These are phyloP conservation scores for Funneliformis caledonium DNA, from an alignment of 371 early-diverging fungal species.

Conservation along the genomic window DNA sequence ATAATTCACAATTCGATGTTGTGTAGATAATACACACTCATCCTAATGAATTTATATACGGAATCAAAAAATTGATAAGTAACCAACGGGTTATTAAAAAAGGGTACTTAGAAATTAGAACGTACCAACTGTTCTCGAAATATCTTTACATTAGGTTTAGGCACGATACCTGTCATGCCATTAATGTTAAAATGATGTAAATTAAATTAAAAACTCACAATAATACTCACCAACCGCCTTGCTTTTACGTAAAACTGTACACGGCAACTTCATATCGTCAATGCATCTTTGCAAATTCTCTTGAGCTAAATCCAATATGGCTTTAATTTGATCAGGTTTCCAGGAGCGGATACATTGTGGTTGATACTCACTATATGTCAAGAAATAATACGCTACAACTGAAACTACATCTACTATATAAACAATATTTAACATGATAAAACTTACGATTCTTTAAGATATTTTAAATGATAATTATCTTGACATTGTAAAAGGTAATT, in stretches of 20 bases:
- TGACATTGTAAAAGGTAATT: conserved; percentile 79
- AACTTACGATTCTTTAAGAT: conserved; percentile 61
- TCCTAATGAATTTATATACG: conserved; percentile 46
- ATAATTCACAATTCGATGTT: conserved; percentile 56
- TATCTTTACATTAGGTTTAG: conserved; percentile 51
- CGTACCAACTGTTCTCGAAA: conserved; percentile 66
- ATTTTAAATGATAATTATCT: conserved; percentile 58
- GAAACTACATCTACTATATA: background rate
- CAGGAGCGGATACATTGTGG: conserved; percentile 53
- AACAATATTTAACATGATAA: background rate
- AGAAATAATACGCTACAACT: background rate
- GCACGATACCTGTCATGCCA: conserved; percentile 44
- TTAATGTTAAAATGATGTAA: background rate
- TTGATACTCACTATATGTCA: conserved; percentile 47
- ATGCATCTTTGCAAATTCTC: conserved; percentile 59
- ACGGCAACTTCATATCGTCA: conserved; percentile 65
- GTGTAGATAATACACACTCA: conserved; percentile 68
- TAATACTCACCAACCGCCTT: conserved; percentile 72
- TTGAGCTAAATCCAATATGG: conserved; percentile 73
- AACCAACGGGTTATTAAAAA: background rate
- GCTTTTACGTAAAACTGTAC: conserved; percentile 68
- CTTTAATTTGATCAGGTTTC: conserved; percentile 58
- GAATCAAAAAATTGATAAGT: background rate
- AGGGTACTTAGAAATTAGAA: conserved; percentile 36
- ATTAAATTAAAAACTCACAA: background rate